These are phyloP conservation scores for Cercospora sp. DNA, from an alignment of 2,329 filamentous ascomycete species.

Conservation along the genomic window DNA sequence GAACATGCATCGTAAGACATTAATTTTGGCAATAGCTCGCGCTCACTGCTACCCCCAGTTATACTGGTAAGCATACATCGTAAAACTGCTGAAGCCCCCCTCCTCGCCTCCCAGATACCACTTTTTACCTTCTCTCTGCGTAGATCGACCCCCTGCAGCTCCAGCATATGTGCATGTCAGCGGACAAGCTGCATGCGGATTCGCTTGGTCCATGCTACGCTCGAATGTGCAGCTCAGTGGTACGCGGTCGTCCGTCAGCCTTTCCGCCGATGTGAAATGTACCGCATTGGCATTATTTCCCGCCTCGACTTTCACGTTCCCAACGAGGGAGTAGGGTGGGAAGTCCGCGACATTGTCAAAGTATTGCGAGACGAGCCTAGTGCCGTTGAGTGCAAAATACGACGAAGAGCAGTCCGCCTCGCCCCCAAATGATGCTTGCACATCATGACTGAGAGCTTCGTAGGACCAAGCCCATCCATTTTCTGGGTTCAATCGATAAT, in stretches of 20 bases:
- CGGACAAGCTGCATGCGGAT: conserved; percentile 6
- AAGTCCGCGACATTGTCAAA: not conserved
- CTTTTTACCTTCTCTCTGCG: not conserved
- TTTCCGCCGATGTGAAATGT: not conserved
- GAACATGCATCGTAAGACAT: not conserved
- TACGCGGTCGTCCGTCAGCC: not conserved
- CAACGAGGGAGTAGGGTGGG: conserved; percentile 16
- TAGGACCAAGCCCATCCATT: conserved; percentile 1
- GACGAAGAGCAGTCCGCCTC: not conserved
- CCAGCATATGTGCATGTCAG: conserved; percentile 11
- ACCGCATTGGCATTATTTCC: not conserved
- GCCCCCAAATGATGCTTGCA: not conserved
- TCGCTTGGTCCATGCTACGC: not conserved
- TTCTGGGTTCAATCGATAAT: not conserved
- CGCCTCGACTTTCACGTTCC: not conserved
- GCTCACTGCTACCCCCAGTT: not conserved
- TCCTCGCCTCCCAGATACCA: conserved; percentile 8
- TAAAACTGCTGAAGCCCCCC: conserved; percentile 3
- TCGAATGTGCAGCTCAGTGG: conserved; percentile 6
- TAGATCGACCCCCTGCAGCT: not conserved
- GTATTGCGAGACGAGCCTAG: not conserved
- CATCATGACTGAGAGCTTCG: not conserved
- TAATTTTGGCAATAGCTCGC: not conserved
- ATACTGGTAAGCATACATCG: conserved; percentile 10
- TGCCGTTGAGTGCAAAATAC: conserved; percentile 10